Conservation (phyloP, 1,139 yeast species). For the Geotrichum klebahnii region DNA sequence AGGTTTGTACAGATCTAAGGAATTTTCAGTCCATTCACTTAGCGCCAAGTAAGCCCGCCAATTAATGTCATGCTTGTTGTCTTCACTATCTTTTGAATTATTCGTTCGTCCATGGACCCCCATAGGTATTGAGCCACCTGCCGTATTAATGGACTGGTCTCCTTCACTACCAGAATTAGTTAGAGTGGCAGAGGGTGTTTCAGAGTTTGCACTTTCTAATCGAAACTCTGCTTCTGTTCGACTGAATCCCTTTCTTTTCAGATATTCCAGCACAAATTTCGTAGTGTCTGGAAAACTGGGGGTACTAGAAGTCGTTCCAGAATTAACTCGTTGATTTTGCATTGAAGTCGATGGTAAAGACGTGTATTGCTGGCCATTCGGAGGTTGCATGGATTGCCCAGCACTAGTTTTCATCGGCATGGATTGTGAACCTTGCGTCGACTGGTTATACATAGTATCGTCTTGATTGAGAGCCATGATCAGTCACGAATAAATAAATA, state of each 20-base stretch:
- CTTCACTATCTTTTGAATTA: neutral
- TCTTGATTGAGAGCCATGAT: too few species aligned
- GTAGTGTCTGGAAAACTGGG: conserved; percentile 20
- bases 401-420: too few species aligned
- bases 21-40: conserved; percentile 85
- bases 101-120: conserved; percentile 37
- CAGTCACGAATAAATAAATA: too few species aligned
- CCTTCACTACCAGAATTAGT: conserved; percentile 13
- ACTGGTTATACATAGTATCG: too few species aligned
- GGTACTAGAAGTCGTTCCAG: too few species aligned
- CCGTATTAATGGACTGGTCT: neutral
- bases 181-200: conserved; percentile 47
- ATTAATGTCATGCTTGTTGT: neutral
- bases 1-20: conserved; percentile 86
- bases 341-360: too few species aligned
- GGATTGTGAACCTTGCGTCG: too few species aligned
- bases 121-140: conserved; percentile 19
- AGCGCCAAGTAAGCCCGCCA: conserved; percentile 70
- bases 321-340: too few species aligned
- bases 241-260: conserved; percentile 90
- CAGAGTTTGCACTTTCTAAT: conserved; percentile 74
- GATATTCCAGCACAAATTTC: conserved; percentile 69
- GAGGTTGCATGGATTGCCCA: too few species aligned
- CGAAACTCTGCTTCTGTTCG: conserved; percentile 91
- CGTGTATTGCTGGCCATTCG: too few species aligned